A percentile compares a stretch with the other conserved stretches of the same genome.
Conservation (phyloP, 306 rosid species). For the Fagus crenata region DNA sequence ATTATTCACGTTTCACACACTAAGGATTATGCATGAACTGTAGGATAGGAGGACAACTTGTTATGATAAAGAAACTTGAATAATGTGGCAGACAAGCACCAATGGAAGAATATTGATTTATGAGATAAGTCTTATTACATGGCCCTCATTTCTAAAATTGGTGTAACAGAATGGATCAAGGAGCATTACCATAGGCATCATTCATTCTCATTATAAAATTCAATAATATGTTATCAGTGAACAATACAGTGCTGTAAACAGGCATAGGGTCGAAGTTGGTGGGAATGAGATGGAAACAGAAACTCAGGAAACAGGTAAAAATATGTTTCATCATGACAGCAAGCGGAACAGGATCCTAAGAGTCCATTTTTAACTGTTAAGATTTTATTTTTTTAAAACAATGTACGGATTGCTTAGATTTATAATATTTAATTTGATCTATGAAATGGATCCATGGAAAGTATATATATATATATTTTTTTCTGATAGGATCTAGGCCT, state of each 20-base stretch:
- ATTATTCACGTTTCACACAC: neutral
- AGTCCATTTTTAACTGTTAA: too few species aligned
- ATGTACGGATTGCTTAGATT: too few species aligned
- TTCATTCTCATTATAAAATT: neutral
- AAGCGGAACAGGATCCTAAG: neutral
- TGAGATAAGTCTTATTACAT: neutral
- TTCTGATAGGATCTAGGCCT: too few species aligned
- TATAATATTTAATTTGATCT: too few species aligned
- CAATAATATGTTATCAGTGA: neutral
- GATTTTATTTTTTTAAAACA: too few species aligned
- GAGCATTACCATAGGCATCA: neutral
- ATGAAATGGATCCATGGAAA: too few species aligned
- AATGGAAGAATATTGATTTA: neutral
- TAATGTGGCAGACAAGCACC: slow-evolving; percentile 2
- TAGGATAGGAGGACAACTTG: neutral
- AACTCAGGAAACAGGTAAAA: neutral
- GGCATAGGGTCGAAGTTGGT: neutral
- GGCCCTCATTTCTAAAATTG: neutral
- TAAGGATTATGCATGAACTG: neutral
- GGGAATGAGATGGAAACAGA: neutral
- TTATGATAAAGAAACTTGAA: neutral
- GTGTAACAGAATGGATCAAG: neutral
- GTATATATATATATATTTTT: too few species aligned
- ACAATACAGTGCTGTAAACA: neutral
- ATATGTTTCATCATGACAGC: neutral